These are phyloP conservation scores for Gnaphalium uliginosum DNA, from an alignment of 129 eudicot species.

Conservation along the genomic window DNA sequence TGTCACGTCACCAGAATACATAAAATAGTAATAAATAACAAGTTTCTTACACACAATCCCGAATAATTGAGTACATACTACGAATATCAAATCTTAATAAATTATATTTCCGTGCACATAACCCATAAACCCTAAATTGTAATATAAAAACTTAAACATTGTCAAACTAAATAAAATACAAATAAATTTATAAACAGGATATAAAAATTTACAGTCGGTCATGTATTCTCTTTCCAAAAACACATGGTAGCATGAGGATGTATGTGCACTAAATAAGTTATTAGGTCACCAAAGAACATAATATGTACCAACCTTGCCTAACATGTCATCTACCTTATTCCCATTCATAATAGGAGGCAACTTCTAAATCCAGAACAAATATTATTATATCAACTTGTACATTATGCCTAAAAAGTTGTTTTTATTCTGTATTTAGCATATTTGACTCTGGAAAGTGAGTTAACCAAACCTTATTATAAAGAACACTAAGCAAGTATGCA, in stretches of 20 bases:
- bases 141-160: background rate
- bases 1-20: no score
- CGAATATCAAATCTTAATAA: no score
- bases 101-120: no score
- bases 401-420: conserved; percentile 16
- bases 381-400: conserved; percentile 4
- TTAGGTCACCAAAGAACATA: conserved; percentile 46
- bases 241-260: conserved; percentile 24
- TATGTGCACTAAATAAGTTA: conserved; percentile 30
- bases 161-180: background rate
- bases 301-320: conserved; percentile 49
- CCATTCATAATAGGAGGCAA: background rate
- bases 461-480: conserved; percentile 30
- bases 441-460: conserved; percentile 19
- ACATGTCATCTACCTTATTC: conserved; percentile 36
- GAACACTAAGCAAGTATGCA: conserved; percentile 22
- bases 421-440: background rate
- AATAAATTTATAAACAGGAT: no score
- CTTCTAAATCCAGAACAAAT: background rate
- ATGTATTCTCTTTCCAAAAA: background rate
- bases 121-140: no score
- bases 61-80: no score
- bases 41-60: no score
- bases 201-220: background rate
- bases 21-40: no score